Evolutionary conservation across 345 rosid species (phyloP).

Genomic region (thale cress (Arabidopsis thaliana)): DNA sequence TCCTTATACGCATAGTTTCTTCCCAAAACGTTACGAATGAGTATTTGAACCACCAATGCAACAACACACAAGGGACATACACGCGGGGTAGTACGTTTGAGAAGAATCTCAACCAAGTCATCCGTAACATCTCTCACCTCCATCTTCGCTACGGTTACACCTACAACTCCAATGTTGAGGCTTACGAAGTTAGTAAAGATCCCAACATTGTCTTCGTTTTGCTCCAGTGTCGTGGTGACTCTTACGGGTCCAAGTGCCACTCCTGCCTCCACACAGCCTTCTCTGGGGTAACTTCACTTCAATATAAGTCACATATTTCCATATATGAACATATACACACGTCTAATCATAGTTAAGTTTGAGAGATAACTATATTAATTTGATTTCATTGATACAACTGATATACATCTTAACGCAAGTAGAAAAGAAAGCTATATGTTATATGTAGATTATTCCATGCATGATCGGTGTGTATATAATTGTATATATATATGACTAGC

Average conservation of each 20-base stretch:
- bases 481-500: background rate
- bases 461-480: background rate
- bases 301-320: background rate
- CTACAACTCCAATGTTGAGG: background rate
- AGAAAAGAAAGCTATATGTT: background rate
- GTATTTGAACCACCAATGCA: background rate
- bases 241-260: conserved; percentile 47
- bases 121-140: conserved; percentile 35
- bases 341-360: too few relatives aligned
- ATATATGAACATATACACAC: too few relatives aligned
- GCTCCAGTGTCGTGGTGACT: conserved; percentile 61
- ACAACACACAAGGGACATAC: background rate
- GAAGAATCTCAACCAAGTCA: background rate
- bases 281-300: conserved; percentile 34
- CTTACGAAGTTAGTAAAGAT: background rate
- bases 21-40: background rate
- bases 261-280: conserved; percentile 48
- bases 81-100: background rate
- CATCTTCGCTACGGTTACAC: conserved; percentile 54
- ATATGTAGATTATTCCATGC: background rate
- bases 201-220: conserved; percentile 49
- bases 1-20: background rate
- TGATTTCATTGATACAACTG: background rate
- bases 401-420: background rate
- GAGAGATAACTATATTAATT: too few relatives aligned